These are phyloP conservation scores for Clonostachys solani DNA, from an alignment of 2,329 filamentous ascomycete genomes.

Conservation along the genomic window DNA sequence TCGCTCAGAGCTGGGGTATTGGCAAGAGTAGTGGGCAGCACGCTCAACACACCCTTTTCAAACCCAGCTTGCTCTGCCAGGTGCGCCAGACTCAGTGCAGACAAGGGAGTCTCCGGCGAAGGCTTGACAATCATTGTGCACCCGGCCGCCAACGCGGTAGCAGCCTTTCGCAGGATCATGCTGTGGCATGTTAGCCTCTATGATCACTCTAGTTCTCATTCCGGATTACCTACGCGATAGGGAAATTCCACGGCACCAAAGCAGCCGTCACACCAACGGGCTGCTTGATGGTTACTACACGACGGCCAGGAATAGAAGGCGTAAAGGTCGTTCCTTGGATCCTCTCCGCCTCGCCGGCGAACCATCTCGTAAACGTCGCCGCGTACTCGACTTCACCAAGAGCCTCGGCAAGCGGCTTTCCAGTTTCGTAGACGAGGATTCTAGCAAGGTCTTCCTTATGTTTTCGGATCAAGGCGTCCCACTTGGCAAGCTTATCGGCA, in stretches of 20 bases:
- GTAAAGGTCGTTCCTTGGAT: constrained; percentile 55
- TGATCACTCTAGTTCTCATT: too few relatives aligned
- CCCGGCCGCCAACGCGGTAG: constrained; percentile 62
- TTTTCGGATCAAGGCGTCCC: constrained; percentile 25
- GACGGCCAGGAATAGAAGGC: constrained; percentile 55
- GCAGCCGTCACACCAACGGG: constrained; percentile 27
- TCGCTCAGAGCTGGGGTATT: constrained; percentile 63
- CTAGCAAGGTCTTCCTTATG: constrained; percentile 30
- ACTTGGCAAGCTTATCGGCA: constrained; percentile 34
- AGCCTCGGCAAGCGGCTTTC: constrained; percentile 51
- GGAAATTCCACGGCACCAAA: constrained; percentile 53
- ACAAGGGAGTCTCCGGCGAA: constrained; percentile 70
- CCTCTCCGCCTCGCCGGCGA: constrained; percentile 44
- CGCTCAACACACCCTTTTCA: constrained; percentile 70
- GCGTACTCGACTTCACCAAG: constrained; percentile 53
- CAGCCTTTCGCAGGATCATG: constrained; percentile 41
- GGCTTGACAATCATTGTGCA: constrained; percentile 75
- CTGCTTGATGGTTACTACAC: constrained; percentile 65
- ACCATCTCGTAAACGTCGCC: constrained; percentile 50
- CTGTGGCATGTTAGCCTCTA: too few relatives aligned
- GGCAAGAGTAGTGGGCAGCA: constrained; percentile 57
- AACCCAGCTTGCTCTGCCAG: constrained; percentile 70
- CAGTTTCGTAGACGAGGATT: constrained; percentile 43
- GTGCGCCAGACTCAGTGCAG: constrained; percentile 54
- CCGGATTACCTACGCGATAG: constrained; percentile 23